Evolutionary conservation across 2,329 filamentous ascomycete species (phyloP).

Genomic region (Xylaria sp.): DNA sequence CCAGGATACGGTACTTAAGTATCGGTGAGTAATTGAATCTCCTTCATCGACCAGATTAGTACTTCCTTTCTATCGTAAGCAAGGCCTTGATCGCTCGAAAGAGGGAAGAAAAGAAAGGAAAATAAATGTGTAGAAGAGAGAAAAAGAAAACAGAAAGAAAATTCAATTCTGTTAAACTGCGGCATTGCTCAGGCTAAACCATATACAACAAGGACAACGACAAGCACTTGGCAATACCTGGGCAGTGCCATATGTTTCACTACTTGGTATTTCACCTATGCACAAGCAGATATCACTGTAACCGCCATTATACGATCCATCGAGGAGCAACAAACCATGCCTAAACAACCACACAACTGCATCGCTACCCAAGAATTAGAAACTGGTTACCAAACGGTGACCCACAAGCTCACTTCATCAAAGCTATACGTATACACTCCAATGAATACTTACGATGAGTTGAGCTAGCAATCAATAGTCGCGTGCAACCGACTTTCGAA

Average conservation of each 20-base stretch:
- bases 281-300: no score
- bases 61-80: neutral
- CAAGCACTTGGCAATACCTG: no score
- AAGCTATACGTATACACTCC: no score
- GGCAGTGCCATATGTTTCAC: no score
- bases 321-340: no score
- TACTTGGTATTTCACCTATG: no score
- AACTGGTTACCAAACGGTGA: neutral
- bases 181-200: neutral
- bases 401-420: no score
- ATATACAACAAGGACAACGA: no score
- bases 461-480: neutral
- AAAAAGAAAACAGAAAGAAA: slow-evolving; percentile 10
- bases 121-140: no score
- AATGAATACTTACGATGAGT: neutral
- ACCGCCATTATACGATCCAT: no score
- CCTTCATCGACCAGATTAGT: neutral
- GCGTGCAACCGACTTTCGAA: neutral
- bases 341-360: neutral
- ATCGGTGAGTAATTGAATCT: neutral
- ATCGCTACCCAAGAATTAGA: slow-evolving; percentile 22
- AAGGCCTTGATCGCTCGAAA: neutral
- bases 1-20: neutral
- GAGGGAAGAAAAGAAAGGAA: no score
- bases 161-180: neutral